Evolutionary conservation across 2,329 filamentous ascomycete genomes (phyloP), one percentile per base, ranked within the genome.

Genomic region (Boeremia exigua): DNA sequence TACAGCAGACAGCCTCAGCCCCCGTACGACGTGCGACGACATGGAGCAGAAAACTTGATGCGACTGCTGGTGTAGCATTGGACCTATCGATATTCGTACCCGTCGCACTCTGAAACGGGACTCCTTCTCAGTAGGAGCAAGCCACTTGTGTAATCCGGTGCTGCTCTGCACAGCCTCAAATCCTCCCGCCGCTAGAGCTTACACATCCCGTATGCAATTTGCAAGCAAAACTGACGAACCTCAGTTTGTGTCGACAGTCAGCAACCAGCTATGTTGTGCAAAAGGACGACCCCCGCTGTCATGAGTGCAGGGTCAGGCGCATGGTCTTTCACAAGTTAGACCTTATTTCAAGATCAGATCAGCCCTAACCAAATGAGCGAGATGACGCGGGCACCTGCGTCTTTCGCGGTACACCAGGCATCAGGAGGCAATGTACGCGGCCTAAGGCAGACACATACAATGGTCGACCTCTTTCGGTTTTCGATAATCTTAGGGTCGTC

Each of bases 21-120:
- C 15, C 34, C 33, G 46, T 50, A 23, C 34, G 39, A 49, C 40
- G 6, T 34, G 34, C 17, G 19, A 12, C 34, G 27, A 12, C 6
- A 15, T 39, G 40, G 30, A 37, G 30, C 29, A 46, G 53, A 42
- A 10, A 25, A 27, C 23, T n/a, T 6, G 11, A 15, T 30, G 17
- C 37, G 42, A 46, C 9, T 50, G 36, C 32, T 17, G 15, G 11
- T 29, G 32, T 42, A 34, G 4, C 23, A 14, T 32, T 28, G 30
- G 45, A 37, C 15, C 34, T 17, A 37, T 17, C 32, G 27, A 40
- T 14, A 3, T 36, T 39, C 29, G 30, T 32, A 47, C 36, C 29
- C 11, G 10, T 38, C 53, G 53, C 47, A 56, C 34, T 42, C 47
- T 56, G 47, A 56, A 56, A 56, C 47, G 23, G 30, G 30, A 14